phyloP scores from a whole-genome alignment of 768 basidiomycete genomes.

The Psilocybe subaeruginosa region DNA sequence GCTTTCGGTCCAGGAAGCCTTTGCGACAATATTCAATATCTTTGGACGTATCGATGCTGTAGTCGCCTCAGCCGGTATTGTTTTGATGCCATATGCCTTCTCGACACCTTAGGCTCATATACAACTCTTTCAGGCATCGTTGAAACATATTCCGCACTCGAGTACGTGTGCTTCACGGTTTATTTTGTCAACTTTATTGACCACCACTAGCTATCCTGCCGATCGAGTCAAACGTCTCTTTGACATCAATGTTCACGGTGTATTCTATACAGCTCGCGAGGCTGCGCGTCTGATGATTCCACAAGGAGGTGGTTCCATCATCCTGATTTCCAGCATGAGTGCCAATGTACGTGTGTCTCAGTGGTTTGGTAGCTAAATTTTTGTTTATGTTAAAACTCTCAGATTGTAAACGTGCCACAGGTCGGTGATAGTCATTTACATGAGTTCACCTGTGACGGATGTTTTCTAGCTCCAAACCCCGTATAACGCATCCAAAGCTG shows the following conservation, averaged over 20 bases:
- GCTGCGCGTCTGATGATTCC: constrained; percentile 92
- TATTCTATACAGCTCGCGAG: constrained; percentile 95
- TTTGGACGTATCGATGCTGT: constrained; percentile 79
- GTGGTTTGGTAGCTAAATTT: too few species aligned
- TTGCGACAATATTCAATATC: constrained; percentile 61
- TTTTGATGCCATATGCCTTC: background rate
- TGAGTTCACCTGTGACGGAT: background rate
- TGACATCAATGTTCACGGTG: constrained; percentile 94
- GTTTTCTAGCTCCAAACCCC: constrained; percentile 78
- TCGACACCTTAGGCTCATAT: background rate
- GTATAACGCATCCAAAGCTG: constrained; percentile 95
- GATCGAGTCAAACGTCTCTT: constrained; percentile 83
- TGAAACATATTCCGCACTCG: constrained; percentile 87
- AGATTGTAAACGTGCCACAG: constrained; percentile 92
- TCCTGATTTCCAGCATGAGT: constrained; percentile 90
- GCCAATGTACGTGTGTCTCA: constrained; percentile 58
- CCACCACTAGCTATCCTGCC: constrained; percentile 69
- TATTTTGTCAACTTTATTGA: background rate
- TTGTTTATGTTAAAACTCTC: constrained; percentile 7
- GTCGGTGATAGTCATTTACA: constrained; percentile 33
- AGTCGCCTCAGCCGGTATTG: constrained; percentile 84
- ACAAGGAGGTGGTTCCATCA: constrained; percentile 76
- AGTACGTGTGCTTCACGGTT: constrained; percentile 47
- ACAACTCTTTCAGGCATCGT: constrained; percentile 61
- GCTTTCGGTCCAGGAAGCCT: constrained; percentile 73